Conservation (phyloP, 2,329 filamentous ascomycete genomes). For the Neophaeococcomyces aloes region DNA sequence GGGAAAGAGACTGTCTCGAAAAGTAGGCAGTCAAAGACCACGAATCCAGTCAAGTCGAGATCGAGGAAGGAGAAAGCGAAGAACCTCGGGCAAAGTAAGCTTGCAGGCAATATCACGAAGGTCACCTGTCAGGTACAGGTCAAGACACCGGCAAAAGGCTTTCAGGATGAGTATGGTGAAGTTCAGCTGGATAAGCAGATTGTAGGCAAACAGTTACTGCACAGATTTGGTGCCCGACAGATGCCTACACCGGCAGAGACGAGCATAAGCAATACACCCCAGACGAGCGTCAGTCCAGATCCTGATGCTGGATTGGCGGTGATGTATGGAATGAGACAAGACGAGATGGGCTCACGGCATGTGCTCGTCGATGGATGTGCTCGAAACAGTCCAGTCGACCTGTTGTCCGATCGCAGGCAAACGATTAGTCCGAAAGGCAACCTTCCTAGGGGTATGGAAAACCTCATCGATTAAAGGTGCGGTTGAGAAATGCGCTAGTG, state of each 20-base stretch:
- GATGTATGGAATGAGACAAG: not conserved
- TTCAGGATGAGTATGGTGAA: not conserved
- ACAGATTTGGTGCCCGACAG: not conserved
- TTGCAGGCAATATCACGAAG: slow-evolving; percentile 17
- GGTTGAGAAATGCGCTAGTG: too few species aligned
- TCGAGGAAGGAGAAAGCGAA: slow-evolving; percentile 8
- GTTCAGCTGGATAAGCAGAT: not conserved
- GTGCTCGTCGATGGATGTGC: not conserved
- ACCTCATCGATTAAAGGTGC: slow-evolving; percentile 8
- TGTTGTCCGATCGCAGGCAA: slow-evolving; percentile 8
- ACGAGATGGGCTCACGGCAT: slow-evolving; percentile 10
- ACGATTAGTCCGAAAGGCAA: slow-evolving; percentile 18
- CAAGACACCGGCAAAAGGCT: slow-evolving; percentile 7
- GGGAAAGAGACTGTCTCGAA: slow-evolving; percentile 16
- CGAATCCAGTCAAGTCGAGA: slow-evolving; percentile 13
- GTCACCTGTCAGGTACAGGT: not conserved
- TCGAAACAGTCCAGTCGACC: not conserved
- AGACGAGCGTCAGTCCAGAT: slow-evolving; percentile 14
- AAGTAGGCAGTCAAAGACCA: slow-evolving; percentile 13
- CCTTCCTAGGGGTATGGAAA: slow-evolving; percentile 19
- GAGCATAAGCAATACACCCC: slow-evolving; percentile 1
- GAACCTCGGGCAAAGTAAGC: slow-evolving; percentile 9
- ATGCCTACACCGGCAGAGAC: slow-evolving; percentile 3
- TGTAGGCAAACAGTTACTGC: not conserved
- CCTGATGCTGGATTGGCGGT: slow-evolving; percentile 9